Evolutionary conservation across 768 basidiomycete species (phyloP), one percentile per base, ranked within the genome.

Genomic region (Astraeus odoratus): DNA sequence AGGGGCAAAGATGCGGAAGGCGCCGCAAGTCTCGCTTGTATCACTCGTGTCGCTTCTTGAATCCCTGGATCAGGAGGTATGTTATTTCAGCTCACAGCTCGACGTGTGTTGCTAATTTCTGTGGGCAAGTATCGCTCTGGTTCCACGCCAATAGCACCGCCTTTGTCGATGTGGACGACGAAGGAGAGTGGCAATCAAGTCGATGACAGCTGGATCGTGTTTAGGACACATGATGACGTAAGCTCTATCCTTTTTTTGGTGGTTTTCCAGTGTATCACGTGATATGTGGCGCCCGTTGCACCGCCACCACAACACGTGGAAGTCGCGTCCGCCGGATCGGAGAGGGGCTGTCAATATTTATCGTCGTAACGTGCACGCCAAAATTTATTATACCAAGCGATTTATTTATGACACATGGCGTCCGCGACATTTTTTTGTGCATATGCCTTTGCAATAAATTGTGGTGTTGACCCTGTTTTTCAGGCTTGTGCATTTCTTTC

Each of bases 211-310:
- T 83, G 76, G 77, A 71, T 74, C 1, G 73, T 82, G 8, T 81
- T 81, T 61, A 60, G 60, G 48, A 72, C 74, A 0, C 82, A 83
- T 51, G 73, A 76, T 56, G 78, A 83, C 68, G 81, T 83, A 48
- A 55, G 80, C 61, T 45, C 43, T 44, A 24, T 37, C 13, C 47
- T 15, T 15, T 15, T 23, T 47, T 16, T 43, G 45, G 42, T 33
- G 10, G 27, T 35, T n/a, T n/a, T n/a, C n/a, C n/a, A n/a, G 18
- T 7, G 9, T 2, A 16, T 23, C 44, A 46, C 45, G 18, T 44
- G 49, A 49, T 51, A 50, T 53, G 55, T 45, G 45, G 43, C n/a
- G n/a, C n/a, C n/a, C n/a, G n/a, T n/a, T n/a, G n/a, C n/a, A n/a
- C n/a, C n/a, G n/a, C n/a, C n/a, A n/a, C n/a, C n/a, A n/a, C n/a